Conservation (phyloP, 139 green algal species). For the Spirogloea muscicola region DNA sequence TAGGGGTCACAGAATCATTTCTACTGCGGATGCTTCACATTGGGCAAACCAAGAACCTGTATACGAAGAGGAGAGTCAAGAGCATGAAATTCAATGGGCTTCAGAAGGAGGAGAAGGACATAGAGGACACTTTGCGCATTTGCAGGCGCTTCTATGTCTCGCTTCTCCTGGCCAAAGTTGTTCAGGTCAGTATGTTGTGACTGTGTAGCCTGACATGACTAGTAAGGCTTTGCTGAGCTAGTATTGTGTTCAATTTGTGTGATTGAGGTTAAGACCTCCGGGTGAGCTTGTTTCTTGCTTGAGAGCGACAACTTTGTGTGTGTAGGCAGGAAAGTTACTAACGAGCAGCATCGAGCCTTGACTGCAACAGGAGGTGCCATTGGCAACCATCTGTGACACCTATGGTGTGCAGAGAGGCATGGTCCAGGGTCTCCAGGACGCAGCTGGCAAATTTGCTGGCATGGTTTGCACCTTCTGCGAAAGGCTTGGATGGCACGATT, state of each 20-base stretch:
- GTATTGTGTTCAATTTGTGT: too few species aligned
- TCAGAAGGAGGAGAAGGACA: too few species aligned
- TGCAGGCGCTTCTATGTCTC: conserved; percentile 37
- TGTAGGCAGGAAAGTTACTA: too few species aligned
- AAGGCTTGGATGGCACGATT: conserved; percentile 27
- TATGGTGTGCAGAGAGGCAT: conserved; percentile 14
- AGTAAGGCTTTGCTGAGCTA: too few species aligned
- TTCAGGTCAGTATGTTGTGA: conserved; percentile 28
- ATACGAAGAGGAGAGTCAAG: too few species aligned
- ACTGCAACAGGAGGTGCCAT: conserved; percentile 35
- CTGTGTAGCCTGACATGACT: too few species aligned
- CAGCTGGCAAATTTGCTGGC: conserved; percentile 23
- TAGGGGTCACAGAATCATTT: conserved; percentile 27
- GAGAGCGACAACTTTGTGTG: too few species aligned
- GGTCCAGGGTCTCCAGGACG: conserved; percentile 38
- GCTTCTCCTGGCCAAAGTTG: conserved; percentile 36
- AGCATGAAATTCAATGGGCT: too few species aligned
- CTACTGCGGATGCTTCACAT: conserved; percentile 12
- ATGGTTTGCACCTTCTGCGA: conserved; percentile 43
- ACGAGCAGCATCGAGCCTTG: too few species aligned
- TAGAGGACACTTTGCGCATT: conserved; percentile 15
- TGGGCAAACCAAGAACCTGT: too few species aligned
- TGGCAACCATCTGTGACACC: conserved; percentile 15
- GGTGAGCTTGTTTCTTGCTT: too few species aligned
- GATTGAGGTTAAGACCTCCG: too few species aligned